Base-by-base conservation (phyloP, 2,329 filamentous ascomycete species). In the Epichloe amarillans region DNA sequence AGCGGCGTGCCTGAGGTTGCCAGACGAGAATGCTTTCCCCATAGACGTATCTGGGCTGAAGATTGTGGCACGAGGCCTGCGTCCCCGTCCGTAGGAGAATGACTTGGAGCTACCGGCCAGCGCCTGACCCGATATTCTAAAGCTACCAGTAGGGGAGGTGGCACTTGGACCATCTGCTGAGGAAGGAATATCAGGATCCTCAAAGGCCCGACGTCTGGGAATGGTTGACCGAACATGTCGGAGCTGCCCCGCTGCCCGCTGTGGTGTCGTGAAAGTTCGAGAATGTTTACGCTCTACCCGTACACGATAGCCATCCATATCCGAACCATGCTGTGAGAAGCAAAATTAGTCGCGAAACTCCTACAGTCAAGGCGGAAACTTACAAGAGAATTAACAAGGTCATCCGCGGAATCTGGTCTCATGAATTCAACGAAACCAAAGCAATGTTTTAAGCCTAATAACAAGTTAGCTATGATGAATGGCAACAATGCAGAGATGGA, bases 361-460 rank as follows among this genome's bases (percentile, higher is more conserved):
- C 12, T 19, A n/a, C 4, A 5, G 15, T 19, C 5, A 6, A 6
- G 6, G 4, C 4, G 12, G 11, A 15, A 1, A 62, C 68, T 65
- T 61, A 73, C 72, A 52, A 67, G 55, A 11, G 55, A 53, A 33
- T 57, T 55, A 12, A 71, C 62, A 0, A 69, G 67, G 21, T 61
- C 51, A 17, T 70, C 68, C 6, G 67, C 66, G 38, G 63, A 57
- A 50, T 70, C 64, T 4, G 64, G 62, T 3, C 63, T 62, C 3
- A 52, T 54, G 47, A 69, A 73, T 56, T 72, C 69, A 4, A 74
- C 61, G 47, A 70, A 69, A 1, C 62, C 66, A 50, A 63, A 68
- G 11, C 59, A 60, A 19, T 54, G 58, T 12, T 52, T 52, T 14
- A 51, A 47, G n/a, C 43, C 62, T 59, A 57, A 36, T 12, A 37